phyloP scores from a whole-genome alignment of 1,284 basidiomycete species.

The Clitocybe nebularis region DNA sequence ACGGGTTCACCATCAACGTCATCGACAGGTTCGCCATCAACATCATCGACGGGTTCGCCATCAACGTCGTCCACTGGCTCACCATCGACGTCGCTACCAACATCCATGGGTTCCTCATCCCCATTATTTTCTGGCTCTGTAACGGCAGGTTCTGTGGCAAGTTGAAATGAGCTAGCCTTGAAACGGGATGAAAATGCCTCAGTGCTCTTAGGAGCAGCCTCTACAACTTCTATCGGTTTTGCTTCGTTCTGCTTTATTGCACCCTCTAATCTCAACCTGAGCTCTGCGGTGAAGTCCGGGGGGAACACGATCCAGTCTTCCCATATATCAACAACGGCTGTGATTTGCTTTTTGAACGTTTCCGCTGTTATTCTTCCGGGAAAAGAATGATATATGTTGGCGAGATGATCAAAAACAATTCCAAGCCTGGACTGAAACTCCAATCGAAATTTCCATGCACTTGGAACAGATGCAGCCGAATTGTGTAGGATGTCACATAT shows the following conservation, averaged over 20 bases:
- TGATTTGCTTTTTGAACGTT: conserved; percentile 89
- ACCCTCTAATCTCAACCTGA: conserved; percentile 73
- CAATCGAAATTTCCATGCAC: conserved; percentile 92
- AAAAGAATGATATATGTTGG: conserved; percentile 89
- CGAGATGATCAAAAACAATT: conserved; percentile 89
- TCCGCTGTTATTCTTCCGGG: conserved; percentile 92
- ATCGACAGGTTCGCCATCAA: conserved; percentile 39
- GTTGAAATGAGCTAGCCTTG: conserved; percentile 75
- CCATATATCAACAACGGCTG: conserved; percentile 86
- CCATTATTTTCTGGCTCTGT: conserved; percentile 26
- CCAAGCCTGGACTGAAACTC: conserved; percentile 87
- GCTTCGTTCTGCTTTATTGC: conserved; percentile 29
- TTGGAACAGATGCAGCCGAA: conserved; percentile 81
- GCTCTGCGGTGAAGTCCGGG: conserved; percentile 72
- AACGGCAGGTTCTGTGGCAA: conserved; percentile 43
- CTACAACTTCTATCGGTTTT: conserved; percentile 26
- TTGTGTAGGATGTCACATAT: conserved; percentile 99
- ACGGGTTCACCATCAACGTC: conserved; percentile 53
- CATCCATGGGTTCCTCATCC: conserved; percentile 45
- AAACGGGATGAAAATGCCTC: conserved; percentile 56
- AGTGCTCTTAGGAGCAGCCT: conserved; percentile 27
- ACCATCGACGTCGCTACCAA: conserved; percentile 37
- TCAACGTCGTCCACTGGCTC: conserved; percentile 45
- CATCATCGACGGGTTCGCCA: conserved; percentile 33
- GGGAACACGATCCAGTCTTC: conserved; percentile 95